Evolutionary conservation across 306 rosid genomes (phyloP).

Genomic region (Cercis canadensis): DNA sequence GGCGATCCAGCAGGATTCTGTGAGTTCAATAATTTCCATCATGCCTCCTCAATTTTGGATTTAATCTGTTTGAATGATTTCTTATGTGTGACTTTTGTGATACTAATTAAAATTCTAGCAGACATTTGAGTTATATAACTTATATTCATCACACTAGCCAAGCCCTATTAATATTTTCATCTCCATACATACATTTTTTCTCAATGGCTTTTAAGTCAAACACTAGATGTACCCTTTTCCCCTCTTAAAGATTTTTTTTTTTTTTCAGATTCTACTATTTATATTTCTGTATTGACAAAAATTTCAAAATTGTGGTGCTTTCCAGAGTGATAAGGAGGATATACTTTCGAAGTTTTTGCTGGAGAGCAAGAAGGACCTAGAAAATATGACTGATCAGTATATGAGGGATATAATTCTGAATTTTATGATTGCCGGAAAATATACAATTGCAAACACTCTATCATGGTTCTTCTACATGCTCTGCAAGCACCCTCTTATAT

Average conservation of each 20-base stretch:
- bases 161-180: too few relatives aligned
- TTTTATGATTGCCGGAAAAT: conserved; percentile 57
- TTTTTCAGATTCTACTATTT: background rate
- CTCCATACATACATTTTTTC: too few relatives aligned
- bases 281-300: background rate
- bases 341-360: conserved; percentile 55
- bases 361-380: conserved; percentile 55
- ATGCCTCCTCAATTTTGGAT: background rate
- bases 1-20: conserved; percentile 29
- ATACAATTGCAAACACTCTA: conserved; percentile 52
- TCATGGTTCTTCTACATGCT: conserved; percentile 66
- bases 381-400: conserved; percentile 49
- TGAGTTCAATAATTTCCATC: conserved; percentile 23
- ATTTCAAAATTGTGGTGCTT: background rate
- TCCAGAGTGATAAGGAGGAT: conserved; percentile 50
- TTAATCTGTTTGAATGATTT: too few relatives aligned
- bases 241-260: background rate
- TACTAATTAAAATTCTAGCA: too few relatives aligned
- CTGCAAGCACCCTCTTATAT: conserved; percentile 52
- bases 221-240: too few relatives aligned
- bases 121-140: too few relatives aligned
- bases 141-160: too few relatives aligned
- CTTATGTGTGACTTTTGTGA: too few relatives aligned
- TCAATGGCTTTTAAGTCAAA: too few relatives aligned
- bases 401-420: conserved; percentile 52